Percentiles rank a stretch among this genome's conserved stretches.
phyloP scores from a whole-genome alignment of 139 green algal species.

The Chlamydomonas sphaeroides region DNA sequence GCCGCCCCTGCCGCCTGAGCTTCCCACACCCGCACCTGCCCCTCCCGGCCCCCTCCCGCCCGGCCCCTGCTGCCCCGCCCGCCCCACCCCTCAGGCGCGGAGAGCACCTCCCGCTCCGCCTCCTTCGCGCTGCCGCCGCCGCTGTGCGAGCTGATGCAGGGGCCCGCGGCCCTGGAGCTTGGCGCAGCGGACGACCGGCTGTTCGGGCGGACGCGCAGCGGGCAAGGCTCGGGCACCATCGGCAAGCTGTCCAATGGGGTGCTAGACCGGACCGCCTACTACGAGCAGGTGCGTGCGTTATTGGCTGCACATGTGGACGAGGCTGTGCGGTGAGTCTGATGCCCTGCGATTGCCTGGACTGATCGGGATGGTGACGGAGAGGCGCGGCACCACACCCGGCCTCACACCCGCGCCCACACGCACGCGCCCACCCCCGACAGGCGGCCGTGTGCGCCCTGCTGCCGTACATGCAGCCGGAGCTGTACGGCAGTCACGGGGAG shows the following conservation, averaged over 20 bases:
- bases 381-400: too few relatives aligned
- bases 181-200: conserved; percentile 26
- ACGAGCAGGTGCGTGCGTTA: conserved; percentile 49
- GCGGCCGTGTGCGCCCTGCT: too few relatives aligned
- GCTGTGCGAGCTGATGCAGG: conserved; percentile 1
- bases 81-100: conserved; percentile 6
- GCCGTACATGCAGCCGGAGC: too few relatives aligned
- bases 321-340: too few relatives aligned
- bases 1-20: too few relatives aligned
- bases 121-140: conserved; percentile 36
- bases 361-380: too few relatives aligned
- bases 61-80: neutral
- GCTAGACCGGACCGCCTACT: conserved; percentile 47
- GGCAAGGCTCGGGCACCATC: conserved; percentile 54
- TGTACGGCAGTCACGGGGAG: too few relatives aligned
- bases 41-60: neutral
- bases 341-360: too few relatives aligned
- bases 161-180: conserved; percentile 26
- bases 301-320: too few relatives aligned
- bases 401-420: too few relatives aligned
- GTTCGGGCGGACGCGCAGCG: conserved; percentile 44
- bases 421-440: too few relatives aligned
- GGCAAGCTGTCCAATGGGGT: conserved; percentile 42
- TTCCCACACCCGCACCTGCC: neutral
- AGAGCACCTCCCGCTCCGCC: conserved; percentile 29